A percentile compares a stretch with the other conserved stretches of the same genome.
phyloP scores from a whole-genome alignment of 352 stramenopile genomes.

The Nothophytophthora sp. region DNA sequence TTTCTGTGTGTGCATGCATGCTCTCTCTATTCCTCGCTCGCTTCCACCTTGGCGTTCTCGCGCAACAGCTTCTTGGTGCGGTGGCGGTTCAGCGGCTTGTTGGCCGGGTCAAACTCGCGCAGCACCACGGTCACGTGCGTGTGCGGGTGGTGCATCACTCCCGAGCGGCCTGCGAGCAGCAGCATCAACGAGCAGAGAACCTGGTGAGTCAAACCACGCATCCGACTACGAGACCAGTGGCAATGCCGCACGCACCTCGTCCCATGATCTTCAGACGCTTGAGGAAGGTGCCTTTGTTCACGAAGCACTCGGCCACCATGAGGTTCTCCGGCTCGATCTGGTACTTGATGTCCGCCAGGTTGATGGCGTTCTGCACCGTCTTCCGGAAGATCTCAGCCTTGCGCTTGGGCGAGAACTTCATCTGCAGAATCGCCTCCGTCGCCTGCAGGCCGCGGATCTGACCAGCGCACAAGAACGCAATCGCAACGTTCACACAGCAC shows the following conservation, averaged over 20 bases:
- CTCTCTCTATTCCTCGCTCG: conserved; percentile 47
- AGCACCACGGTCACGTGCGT: conserved; percentile 82
- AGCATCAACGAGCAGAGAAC: conserved; percentile 8
- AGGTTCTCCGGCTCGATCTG: conserved; percentile 87
- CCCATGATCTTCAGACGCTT: conserved; percentile 88
- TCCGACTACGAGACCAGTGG: too few species aligned
- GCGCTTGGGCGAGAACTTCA: conserved; percentile 89
- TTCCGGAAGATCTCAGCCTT: conserved; percentile 84
- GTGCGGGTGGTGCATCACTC: conserved; percentile 85
- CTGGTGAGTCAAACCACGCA: conserved; percentile 2
- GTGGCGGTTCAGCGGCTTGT: conserved; percentile 77
- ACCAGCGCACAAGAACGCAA: too few species aligned
- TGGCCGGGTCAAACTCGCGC: conserved; percentile 75
- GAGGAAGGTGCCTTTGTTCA: conserved; percentile 84
- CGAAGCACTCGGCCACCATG: conserved; percentile 82
- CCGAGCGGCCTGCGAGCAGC: conserved; percentile 54
- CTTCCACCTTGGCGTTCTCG: conserved; percentile 36
- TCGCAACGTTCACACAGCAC: too few species aligned
- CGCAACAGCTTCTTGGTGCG: conserved; percentile 74
- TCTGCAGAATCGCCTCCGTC: conserved; percentile 80
- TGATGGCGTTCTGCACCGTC: conserved; percentile 88
- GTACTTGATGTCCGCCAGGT: conserved; percentile 89
- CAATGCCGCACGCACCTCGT: conserved; percentile 66
- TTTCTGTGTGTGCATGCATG: too few species aligned
- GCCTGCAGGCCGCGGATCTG: conserved; percentile 74